Percentiles rank a stretch among this genome's conserved stretches.
Conservation (phyloP, 2,329 filamentous ascomycete genomes). For the Phialocephala sp. region DNA sequence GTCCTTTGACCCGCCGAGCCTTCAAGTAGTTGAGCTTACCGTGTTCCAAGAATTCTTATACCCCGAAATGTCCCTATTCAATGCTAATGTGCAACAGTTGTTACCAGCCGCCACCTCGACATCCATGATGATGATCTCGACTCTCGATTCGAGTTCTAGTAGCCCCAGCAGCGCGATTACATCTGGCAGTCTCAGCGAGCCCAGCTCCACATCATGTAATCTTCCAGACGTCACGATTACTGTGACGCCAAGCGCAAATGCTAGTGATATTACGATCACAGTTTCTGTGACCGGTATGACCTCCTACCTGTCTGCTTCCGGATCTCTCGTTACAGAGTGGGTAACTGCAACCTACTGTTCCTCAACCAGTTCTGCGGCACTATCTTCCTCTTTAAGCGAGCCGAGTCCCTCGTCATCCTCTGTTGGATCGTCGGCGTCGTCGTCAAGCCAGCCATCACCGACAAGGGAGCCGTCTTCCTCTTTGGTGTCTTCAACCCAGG, state of each 20-base stretch:
- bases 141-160: too few species aligned
- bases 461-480: not conserved
- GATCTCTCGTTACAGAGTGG: not conserved
- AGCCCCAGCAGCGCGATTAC: not conserved
- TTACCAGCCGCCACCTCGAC: not conserved
- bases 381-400: not conserved
- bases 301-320: not conserved
- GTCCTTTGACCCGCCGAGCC: too few species aligned
- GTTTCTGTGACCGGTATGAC: not conserved
- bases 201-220: not conserved
- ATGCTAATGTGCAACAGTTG: not conserved
- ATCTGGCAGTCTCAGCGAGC: not conserved
- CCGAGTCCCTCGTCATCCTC: not conserved
- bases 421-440: not conserved
- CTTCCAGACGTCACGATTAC: conserved; percentile 3
- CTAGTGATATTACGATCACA: not conserved
- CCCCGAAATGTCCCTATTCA: too few species aligned
- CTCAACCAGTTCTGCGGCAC: not conserved
- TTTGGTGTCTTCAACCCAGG: not conserved
- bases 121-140: not conserved
- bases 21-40: not conserved
- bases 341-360: not conserved
- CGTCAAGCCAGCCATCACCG: not conserved
- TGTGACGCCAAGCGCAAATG: not conserved
- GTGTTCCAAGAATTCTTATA: not conserved